Evolutionary conservation across 768 basidiomycete species (phyloP), one percentile per base, ranked within the genome.

Genomic region (Kwoniella newhampshirensis): DNA sequence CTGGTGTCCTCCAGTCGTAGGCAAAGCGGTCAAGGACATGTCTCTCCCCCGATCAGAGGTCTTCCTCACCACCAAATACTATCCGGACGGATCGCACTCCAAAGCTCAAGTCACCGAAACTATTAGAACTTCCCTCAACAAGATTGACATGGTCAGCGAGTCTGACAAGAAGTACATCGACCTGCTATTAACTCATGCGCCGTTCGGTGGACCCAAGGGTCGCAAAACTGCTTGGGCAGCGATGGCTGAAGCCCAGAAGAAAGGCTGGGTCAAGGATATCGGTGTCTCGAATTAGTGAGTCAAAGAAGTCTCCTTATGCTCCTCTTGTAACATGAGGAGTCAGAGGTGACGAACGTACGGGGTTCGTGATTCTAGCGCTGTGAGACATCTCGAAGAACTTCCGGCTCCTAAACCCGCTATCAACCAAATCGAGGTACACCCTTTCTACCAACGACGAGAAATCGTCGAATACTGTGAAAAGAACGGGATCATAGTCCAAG

Each of bases 381-480:
- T 74, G 28, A 63, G 64, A 23, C 75, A 74, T 45, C 70, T 76
- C 28, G 47, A 71, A 50, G 47, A 56, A 0, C 49, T 74, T 18
- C 71, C 73, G 9, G 45, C 36, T 2, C 71, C 71, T 3, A 63
- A 62, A 50, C 75, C 75, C 20, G 63, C 66, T 0, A 57, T 73
- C 43, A 74, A 76, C 60, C 75, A 76, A 50, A 65, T 74, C 23
- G 72, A 76, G 45, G 54, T 78, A 0, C 75, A 78, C 40, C 78
- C 77, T 1, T 74, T 86, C 54, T 91, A 87, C 75, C 90, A 91
- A 70, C 89, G 91, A 67, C 51, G 79, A 40, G 81, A 84, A 8
- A 89, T 92, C 55, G 87, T 87, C 20, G 81, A 84, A 4, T 92
- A 87, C 73, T 90, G 88, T 77, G 71, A 76, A 27, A 72, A 80